phyloP scores from a whole-genome alignment of 352 stramenopile genomes.

The Lagenidium giganteum region DNA sequence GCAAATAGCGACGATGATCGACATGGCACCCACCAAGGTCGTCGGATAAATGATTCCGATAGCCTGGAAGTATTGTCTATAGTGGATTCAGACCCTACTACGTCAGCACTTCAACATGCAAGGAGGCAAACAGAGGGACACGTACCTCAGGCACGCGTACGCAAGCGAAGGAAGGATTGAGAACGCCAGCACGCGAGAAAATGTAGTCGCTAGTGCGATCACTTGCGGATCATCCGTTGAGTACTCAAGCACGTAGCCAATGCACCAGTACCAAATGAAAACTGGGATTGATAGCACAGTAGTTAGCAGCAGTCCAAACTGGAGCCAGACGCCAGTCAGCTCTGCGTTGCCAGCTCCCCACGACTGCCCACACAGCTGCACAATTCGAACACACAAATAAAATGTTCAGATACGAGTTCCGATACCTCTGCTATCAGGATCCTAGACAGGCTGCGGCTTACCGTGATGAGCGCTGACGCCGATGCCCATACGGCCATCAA shows the following conservation, averaged over 20 bases:
- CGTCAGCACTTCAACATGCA: too few relatives aligned
- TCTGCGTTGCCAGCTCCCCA: conserved; percentile 62
- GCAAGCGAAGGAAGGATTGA: conserved; percentile 55
- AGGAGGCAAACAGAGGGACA: not conserved
- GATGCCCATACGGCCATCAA: conserved; percentile 65
- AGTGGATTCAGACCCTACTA: not conserved
- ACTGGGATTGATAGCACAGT: conserved; percentile 51
- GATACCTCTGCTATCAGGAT: too few relatives aligned
- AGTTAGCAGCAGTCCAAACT: conserved; percentile 58
- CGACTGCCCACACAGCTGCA: conserved; percentile 62
- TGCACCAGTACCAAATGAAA: conserved; percentile 66
- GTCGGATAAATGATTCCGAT: conserved; percentile 60
- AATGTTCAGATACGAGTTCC: too few relatives aligned
- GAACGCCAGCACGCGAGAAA: conserved; percentile 54
- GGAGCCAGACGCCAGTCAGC: conserved; percentile 70
- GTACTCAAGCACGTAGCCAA: conserved; percentile 51
- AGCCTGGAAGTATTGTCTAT: conserved; percentile 67
- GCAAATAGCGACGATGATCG: conserved; percentile 46
- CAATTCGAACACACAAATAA: too few relatives aligned
- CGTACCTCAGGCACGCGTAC: conserved; percentile 57
- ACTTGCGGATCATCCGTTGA: conserved; percentile 57
- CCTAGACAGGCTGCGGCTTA: too few relatives aligned
- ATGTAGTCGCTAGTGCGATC: conserved; percentile 45
- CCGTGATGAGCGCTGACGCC: conserved; percentile 57
- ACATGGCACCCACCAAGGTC: conserved; percentile 53